These are phyloP conservation scores for Rosa hybrid DNA, from an alignment of 331 rosid species.

Conservation along the genomic window DNA sequence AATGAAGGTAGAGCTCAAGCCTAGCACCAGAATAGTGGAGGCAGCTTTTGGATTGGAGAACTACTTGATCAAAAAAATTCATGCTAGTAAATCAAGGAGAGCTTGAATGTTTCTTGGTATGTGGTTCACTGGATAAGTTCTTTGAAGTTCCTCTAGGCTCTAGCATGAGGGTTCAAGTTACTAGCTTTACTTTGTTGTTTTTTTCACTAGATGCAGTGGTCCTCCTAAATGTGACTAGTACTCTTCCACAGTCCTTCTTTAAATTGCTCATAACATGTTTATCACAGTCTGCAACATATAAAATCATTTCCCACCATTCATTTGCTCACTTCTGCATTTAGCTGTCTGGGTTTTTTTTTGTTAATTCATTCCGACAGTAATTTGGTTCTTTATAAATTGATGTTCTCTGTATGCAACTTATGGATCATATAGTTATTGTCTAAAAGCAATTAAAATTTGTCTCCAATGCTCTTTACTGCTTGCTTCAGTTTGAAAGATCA, in stretches of 20 bases:
- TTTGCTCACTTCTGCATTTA: background rate
- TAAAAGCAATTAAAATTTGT: background rate
- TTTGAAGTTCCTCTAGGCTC: background rate
- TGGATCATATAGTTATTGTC: background rate
- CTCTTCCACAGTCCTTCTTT: background rate
- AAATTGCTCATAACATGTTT: background rate
- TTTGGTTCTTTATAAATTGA: background rate
- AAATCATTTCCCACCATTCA: background rate
- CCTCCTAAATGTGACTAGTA: background rate
- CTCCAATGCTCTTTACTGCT: background rate
- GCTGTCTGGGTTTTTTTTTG: background rate
- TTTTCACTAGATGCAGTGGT: background rate
- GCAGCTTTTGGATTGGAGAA: slow-evolving; percentile 67
- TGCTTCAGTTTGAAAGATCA: background rate
- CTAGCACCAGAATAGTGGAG: slow-evolving; percentile 54
- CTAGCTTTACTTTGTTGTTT: background rate
- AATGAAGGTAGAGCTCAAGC: slow-evolving; percentile 54
- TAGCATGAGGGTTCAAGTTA: background rate
- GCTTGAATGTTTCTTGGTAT: slow-evolving; percentile 2
- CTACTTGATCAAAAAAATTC: slow-evolving; percentile 55
- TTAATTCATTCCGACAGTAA: background rate
- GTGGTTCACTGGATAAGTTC: slow-evolving; percentile 5
- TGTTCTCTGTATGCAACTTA: background rate
- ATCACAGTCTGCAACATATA: background rate
- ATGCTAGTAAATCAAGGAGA: slow-evolving; percentile 35